A percentile compares a stretch with the other conserved stretches of the same genome.
Conservation (phyloP, 176 grass and related monocot genomes). For the Aegilops sharonensis region DNA sequence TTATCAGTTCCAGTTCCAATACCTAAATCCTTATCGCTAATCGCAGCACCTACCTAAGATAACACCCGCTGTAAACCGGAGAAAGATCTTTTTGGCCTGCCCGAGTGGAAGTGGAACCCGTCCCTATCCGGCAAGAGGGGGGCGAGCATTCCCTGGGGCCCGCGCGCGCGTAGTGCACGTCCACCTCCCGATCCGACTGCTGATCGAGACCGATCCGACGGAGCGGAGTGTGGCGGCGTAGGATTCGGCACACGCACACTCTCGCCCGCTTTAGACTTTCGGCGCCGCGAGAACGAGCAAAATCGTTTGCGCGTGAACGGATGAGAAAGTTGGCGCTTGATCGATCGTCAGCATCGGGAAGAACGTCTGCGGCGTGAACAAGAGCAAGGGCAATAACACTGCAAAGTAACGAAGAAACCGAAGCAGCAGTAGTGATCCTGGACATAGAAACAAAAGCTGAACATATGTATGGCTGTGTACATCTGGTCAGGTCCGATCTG, state of each 20-base stretch:
- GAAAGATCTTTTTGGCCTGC: neutral
- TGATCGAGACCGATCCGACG: constrained; percentile 1
- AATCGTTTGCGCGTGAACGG: neutral
- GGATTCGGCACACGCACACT: constrained; percentile 14
- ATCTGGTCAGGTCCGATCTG: neutral
- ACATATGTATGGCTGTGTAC: neutral
- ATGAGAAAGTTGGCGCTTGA: neutral
- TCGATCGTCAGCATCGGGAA: neutral
- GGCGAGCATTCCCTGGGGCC: neutral
- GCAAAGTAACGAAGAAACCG: neutral
- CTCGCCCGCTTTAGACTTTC: constrained; percentile 16
- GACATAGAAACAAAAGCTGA: neutral
- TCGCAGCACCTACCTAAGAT: neutral
- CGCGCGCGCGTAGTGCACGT: constrained; percentile 34
- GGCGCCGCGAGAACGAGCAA: constrained; percentile 3
- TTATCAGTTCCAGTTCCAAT: neutral
- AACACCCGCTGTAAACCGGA: neutral
- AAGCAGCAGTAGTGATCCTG: neutral
- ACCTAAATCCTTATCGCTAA: neutral
- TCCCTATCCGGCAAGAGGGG: constrained; percentile 16
- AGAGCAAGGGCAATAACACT: constrained; percentile 11
- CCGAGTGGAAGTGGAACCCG: neutral
- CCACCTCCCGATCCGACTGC: constrained; percentile 37
- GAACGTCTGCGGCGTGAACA: constrained; percentile 8
- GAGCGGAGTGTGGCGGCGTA: neutral